Evolutionary conservation across 2,329 filamentous ascomycete genomes (phyloP).

Genomic region (Shiraia sp.): DNA sequence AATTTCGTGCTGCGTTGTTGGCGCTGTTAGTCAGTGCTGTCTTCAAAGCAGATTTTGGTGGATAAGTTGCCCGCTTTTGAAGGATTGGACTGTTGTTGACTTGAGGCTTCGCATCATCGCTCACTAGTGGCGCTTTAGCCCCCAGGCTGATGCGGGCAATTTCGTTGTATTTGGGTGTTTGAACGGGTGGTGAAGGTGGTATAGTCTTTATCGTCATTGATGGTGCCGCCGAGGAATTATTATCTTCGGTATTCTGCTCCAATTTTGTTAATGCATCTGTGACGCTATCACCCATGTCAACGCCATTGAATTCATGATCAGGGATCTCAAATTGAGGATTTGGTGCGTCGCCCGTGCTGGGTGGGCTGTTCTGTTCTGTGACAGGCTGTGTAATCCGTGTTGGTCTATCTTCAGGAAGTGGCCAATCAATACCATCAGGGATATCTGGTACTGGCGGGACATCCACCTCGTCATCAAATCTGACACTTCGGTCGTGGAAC

Average conservation of each 20-base stretch:
- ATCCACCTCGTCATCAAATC: constrained; percentile 10
- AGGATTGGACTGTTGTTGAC: not conserved
- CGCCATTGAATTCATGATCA: constrained; percentile 20
- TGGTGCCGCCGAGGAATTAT: constrained; percentile 7
- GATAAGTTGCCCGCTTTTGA: constrained; percentile 8
- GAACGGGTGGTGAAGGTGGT: constrained; percentile 5
- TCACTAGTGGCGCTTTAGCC: too few species aligned
- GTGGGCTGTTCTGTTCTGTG: constrained; percentile 16
- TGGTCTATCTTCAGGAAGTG: constrained; percentile 23
- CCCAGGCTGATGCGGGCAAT: too few species aligned
- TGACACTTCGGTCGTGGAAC: constrained; percentile 20
- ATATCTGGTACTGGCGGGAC: constrained; percentile 31
- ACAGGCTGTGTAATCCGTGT: constrained; percentile 13
- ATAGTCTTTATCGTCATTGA: constrained; percentile 1
- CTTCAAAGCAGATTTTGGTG: constrained; percentile 5
- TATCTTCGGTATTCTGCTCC: constrained; percentile 20
- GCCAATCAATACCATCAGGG: constrained; percentile 23
- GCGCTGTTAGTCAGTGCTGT: not conserved
- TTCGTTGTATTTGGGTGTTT: constrained; percentile 4
- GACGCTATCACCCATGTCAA: constrained; percentile 21
- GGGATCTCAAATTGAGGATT: constrained; percentile 17
- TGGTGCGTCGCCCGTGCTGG: constrained; percentile 10
- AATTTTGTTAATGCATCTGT: constrained; percentile 22
- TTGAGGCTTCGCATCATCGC: not conserved
- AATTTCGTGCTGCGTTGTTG: not conserved